A percentile compares a stretch with the other conserved stretches of the same genome.
Evolutionary conservation across 371 early-diverging fungal genomes (phyloP).

Genomic region (Basidiobolus heterosporus): DNA sequence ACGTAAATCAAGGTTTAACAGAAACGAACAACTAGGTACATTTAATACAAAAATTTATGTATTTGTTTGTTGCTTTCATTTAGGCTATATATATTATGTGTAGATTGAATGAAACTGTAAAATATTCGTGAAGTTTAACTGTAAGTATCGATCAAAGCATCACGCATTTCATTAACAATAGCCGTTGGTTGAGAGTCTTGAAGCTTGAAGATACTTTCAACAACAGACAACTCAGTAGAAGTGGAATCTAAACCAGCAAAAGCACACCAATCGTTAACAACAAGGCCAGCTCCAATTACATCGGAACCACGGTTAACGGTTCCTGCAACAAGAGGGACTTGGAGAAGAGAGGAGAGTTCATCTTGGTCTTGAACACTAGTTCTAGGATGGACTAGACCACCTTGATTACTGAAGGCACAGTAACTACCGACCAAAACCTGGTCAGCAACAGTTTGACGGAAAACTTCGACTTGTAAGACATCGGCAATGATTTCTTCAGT

Average conservation of each 20-base stretch:
- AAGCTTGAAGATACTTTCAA: slow-evolving; percentile 96
- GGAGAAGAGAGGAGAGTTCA: slow-evolving; percentile 94
- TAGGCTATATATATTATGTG: too few species aligned
- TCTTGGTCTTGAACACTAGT: slow-evolving; percentile 95
- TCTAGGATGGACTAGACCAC: slow-evolving; percentile 95
- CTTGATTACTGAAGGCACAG: slow-evolving; percentile 95
- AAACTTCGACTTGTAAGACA: slow-evolving; percentile 95
- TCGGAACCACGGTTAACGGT: slow-evolving; percentile 99
- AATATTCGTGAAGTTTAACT: slow-evolving; percentile 22
- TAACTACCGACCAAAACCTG: slow-evolving; percentile 98
- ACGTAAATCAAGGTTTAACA: too few species aligned
- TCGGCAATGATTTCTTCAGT: slow-evolving; percentile 98
- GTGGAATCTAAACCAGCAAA: slow-evolving; percentile 98
- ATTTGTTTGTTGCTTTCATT: too few species aligned
- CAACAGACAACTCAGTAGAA: slow-evolving; percentile 92
- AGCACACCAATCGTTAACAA: slow-evolving; percentile 98
- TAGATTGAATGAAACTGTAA: too few species aligned
- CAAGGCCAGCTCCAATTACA: slow-evolving; percentile 93
- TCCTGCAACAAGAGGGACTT: slow-evolving; percentile 97
- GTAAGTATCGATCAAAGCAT: slow-evolving; percentile 80
- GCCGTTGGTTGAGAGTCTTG: slow-evolving; percentile 79
- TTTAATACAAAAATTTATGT: too few species aligned
- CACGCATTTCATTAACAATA: slow-evolving; percentile 85
- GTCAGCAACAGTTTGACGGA: slow-evolving; percentile 95
- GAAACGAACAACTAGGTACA: too few species aligned